Evolutionary conservation across 805 yeast species (phyloP), one percentile per base, ranked within the genome.

Genomic region (Kodamaea sagamina): DNA sequence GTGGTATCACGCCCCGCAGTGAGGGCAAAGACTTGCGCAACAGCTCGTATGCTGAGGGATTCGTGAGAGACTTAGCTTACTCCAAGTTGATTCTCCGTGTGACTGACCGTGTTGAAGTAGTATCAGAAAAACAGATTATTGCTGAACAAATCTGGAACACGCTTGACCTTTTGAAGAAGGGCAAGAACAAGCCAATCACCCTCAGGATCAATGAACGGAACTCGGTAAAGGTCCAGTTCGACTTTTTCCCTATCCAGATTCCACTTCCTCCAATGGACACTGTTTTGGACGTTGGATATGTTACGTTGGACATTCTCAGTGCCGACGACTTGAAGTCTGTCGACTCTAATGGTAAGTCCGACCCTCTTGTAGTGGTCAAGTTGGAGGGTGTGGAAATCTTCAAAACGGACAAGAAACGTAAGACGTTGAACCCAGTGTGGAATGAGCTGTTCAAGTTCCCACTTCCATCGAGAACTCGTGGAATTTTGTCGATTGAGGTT

Each of bases 291-390:
- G 84, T 88, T 17, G 95, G 95, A 54, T 50, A 67, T 9, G 59
- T 86, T 39, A 69, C 74, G 34, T 58, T 86, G 51, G 81, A 78
- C 28, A 65, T 86, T 42, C 54, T 82, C 28, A 71, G 78, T 37
- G 93, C 81, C 22, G 70, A 70, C 18, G 63, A 70, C 39, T 65
- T 86, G 46, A 57, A 62, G 38, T 63, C 89, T 6, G 84, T 79
- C 36, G 93, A 86, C 59, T 66, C 78, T 42, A 83, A 82, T 54
- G 93, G 93, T 43, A 82, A 81, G 55, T 82, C 92, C 3, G 95
- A 86, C 67, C 95, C 95, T 43, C 78, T 70, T 53, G 74, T 74
- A 36, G 63, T 63, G 17, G 60, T 86, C n/a, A 65, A 58, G 36
- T 58, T 82, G 12, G 82, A 84, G 56, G 83, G 79, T 6, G 55